A percentile compares a stretch with the other conserved stretches of the same genome.
Conservation (phyloP, 2,329 filamentous ascomycete species). For the Diaporthe vaccinii region DNA sequence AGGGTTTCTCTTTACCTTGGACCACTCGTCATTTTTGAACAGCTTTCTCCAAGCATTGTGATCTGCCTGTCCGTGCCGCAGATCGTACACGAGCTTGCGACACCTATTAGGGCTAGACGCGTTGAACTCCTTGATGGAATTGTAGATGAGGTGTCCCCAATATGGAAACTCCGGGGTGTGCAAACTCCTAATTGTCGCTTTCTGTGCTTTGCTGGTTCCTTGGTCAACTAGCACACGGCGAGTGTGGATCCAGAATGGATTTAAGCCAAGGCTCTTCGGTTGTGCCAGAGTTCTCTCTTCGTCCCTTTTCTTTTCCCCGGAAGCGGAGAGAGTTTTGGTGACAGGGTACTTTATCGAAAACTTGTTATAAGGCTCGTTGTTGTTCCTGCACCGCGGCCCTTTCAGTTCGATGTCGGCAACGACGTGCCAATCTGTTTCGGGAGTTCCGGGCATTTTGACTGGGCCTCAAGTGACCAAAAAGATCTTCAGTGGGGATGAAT, state of each 20-base stretch:
- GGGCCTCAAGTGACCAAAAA: too few relatives aligned
- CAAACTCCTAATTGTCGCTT: neutral
- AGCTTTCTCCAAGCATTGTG: neutral
- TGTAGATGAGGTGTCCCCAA: neutral
- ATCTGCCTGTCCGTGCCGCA: neutral
- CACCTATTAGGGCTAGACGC: accelerated
- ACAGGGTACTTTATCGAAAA: neutral
- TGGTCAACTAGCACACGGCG: accelerated
- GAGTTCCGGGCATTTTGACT: neutral
- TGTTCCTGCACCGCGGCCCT: neutral
- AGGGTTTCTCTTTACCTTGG: neutral
- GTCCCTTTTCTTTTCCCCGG: accelerated
- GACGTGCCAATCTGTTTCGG: too few relatives aligned
- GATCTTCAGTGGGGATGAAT: accelerated
- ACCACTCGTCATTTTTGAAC: neutral
- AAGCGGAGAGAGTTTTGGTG: neutral
- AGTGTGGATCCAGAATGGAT: accelerated
- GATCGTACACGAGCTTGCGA: neutral
- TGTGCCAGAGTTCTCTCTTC: neutral
- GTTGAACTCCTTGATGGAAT: neutral
- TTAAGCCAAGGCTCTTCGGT: neutral
- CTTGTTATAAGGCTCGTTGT: neutral
- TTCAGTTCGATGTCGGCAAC: neutral
- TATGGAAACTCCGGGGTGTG: too few relatives aligned
- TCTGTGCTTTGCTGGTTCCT: neutral